phyloP scores from a whole-genome alignment of 257 asterid genomes.

The Primulina eburnea region DNA sequence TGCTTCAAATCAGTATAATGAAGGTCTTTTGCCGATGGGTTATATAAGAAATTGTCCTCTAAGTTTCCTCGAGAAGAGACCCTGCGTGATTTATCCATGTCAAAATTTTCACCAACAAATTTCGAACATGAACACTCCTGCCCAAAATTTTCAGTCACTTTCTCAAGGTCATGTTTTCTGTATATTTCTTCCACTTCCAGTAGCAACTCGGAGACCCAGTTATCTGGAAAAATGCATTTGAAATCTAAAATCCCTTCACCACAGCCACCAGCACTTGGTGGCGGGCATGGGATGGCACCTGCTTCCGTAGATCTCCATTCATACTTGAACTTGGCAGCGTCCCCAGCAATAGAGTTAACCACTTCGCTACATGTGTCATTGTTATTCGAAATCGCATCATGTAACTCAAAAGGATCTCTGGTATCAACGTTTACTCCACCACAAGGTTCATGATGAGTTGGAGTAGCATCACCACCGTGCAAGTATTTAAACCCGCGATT shows the following conservation, averaged over 20 bases:
- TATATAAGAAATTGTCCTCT: constrained; percentile 49
- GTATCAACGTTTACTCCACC: not conserved
- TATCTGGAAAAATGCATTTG: constrained; percentile 37
- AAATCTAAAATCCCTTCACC: constrained; percentile 43
- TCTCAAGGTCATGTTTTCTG: constrained; percentile 13
- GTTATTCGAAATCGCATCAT: too few relatives aligned
- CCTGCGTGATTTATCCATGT: constrained; percentile 27
- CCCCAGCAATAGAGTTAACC: constrained; percentile 7
- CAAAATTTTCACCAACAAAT: constrained; percentile 13
- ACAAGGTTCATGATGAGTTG: not conserved
- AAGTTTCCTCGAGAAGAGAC: constrained; percentile 40
- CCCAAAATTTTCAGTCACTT: constrained; percentile 14
- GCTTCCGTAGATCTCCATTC: constrained; percentile 41
- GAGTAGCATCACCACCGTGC: constrained; percentile 23
- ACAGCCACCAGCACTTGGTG: constrained; percentile 53
- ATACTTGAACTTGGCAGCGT: constrained; percentile 15
- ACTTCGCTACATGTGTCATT: not conserved
- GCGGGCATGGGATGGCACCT: constrained; percentile 61
- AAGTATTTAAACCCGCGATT: constrained; percentile 25
- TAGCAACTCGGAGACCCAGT: constrained; percentile 35
- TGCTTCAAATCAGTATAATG: constrained; percentile 42
- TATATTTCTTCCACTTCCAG: constrained; percentile 31
- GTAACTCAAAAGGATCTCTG: not conserved
- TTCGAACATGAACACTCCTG: constrained; percentile 39
- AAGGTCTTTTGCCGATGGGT: constrained; percentile 48